Evolutionary conservation across 371 early-diverging fungal species (phyloP).

Genomic region (Gilbertella persicaria): DNA sequence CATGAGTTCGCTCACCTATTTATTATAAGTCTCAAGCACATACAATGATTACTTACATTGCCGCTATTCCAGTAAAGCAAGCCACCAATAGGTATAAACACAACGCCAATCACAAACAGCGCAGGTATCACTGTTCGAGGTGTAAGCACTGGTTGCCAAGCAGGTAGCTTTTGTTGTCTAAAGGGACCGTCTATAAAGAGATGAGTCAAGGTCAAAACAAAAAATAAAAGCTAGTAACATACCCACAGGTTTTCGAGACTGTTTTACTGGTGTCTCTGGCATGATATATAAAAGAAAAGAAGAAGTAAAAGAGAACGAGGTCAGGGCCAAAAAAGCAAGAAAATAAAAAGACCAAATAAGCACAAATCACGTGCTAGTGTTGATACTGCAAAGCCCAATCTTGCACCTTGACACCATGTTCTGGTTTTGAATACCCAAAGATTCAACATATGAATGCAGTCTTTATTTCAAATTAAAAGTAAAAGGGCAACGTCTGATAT

Average conservation of each 20-base stretch:
- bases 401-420: no score
- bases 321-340: no score
- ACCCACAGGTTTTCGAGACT: constrained; percentile 24
- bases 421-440: no score
- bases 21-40: neutral
- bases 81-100: constrained; percentile 93
- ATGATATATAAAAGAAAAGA: constrained; percentile 1
- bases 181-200: constrained; percentile 82
- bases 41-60: constrained; percentile 40
- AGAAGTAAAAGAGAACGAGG: no score
- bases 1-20: constrained; percentile 72
- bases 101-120: constrained; percentile 85
- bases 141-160: constrained; percentile 97
- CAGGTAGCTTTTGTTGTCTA: constrained; percentile 95
- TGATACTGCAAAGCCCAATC: no score
- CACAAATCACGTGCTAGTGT: no score
- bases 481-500: no score
- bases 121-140: constrained; percentile 93
- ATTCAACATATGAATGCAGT: no score
- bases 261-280: constrained; percentile 10
- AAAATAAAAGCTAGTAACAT: neutral
- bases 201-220: neutral
- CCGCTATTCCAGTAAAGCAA: constrained; percentile 69
- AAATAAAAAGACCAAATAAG: no score
- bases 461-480: no score